Conservation (phyloP, 345 rosid genomes). For the Camelina laxa region DNA sequence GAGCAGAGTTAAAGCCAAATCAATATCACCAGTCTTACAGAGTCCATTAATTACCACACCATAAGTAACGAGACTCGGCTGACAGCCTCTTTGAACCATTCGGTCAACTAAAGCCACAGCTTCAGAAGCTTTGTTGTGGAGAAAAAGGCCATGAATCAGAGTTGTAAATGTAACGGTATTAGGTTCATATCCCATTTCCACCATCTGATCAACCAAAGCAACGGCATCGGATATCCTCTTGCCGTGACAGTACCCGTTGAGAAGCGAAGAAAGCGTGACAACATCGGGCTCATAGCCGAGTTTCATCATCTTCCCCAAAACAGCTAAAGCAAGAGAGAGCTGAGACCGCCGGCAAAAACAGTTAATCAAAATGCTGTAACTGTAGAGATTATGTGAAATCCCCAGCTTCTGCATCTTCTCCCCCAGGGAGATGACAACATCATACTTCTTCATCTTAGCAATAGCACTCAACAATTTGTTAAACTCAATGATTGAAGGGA, state of each 20-base stretch:
- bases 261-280: too few species aligned
- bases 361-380: background rate
- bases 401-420: slow-evolving; percentile 3
- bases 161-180: fast-evolving
- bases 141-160: background rate
- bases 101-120: background rate
- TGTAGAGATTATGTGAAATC: background rate
- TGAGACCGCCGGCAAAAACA: background rate
- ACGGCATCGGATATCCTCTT: background rate
- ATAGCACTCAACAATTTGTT: background rate
- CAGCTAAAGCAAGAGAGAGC: background rate
- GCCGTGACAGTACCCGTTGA: background rate
- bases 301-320: background rate
- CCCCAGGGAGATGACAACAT: slow-evolving; percentile 8
- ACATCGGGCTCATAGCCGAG: background rate
- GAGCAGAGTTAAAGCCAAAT: background rate
- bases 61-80: background rate
- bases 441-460: background rate
- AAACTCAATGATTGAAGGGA: background rate
- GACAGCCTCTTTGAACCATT: background rate
- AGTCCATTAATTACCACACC: background rate
- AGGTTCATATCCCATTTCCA: background rate
- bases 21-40: background rate
- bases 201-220: slow-evolving; percentile 12
- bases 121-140: background rate